A percentile compares a stretch with the other conserved stretches of the same genome.
phyloP scores from a whole-genome alignment of 306 rosid genomes.

The Prunus kanzakura region DNA sequence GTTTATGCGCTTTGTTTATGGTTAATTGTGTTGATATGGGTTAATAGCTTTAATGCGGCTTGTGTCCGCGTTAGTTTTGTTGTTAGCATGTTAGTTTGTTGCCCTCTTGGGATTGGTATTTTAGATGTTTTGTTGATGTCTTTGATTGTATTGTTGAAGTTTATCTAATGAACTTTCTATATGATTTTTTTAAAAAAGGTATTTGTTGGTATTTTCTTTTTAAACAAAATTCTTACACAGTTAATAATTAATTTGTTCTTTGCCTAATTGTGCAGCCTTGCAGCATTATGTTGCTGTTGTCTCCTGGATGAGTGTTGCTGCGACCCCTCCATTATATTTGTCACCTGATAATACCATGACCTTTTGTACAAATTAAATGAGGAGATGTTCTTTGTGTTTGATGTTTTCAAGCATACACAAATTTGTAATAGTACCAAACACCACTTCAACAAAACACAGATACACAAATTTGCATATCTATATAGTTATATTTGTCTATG shows the following conservation, averaged over 20 bases:
- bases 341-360: conserved; percentile 13
- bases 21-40: no score
- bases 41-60: no score
- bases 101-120: no score
- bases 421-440: neutral
- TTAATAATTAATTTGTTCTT: neutral
- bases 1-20: no score
- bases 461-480: no score
- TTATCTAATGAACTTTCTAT: no score
- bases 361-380: neutral
- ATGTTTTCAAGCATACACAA: neutral
- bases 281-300: conserved; percentile 83
- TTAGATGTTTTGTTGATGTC: no score
- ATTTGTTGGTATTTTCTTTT: neutral
- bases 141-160: no score
- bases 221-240: neutral
- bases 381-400: neutral
- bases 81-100: no score
- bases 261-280: conserved; percentile 45
- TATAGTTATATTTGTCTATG: no score
- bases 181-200: neutral
- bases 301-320: conserved; percentile 82
- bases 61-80: no score
- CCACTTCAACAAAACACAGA: neutral
- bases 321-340: conserved; percentile 59